Conservation (phyloP, 2,329 filamentous ascomycete species). For the Pseudogymnoascus sp. region DNA sequence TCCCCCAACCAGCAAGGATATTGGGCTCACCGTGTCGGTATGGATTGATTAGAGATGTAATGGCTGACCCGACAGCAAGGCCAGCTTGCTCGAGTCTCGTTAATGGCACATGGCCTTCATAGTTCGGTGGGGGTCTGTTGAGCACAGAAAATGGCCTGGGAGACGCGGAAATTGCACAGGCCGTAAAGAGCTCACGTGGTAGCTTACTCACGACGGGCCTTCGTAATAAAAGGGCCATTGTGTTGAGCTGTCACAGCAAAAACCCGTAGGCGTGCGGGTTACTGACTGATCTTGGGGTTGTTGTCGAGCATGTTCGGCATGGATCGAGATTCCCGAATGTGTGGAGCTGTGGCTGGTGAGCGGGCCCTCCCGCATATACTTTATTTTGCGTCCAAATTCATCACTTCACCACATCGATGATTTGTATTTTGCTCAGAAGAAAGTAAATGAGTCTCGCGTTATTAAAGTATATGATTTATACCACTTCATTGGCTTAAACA, state of each 20-base stretch:
- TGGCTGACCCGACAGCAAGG: constrained; percentile 57
- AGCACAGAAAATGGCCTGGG: constrained; percentile 65
- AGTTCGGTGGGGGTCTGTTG: constrained; percentile 77
- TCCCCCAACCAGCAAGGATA: background rate
- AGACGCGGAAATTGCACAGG: constrained; percentile 20
- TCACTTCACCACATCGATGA: background rate
- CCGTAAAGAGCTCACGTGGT: constrained; percentile 21
- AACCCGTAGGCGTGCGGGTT: background rate
- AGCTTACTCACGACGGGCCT: constrained; percentile 15
- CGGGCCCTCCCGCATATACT: constrained; percentile 6
- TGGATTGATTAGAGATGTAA: constrained; percentile 63
- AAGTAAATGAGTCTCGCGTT: background rate
- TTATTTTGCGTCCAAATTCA: background rate
- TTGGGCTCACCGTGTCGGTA: constrained; percentile 48
- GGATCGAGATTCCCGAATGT: background rate
- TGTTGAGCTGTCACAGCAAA: background rate
- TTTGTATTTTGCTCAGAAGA: background rate
- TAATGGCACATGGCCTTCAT: constrained; percentile 86
- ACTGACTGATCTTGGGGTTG: background rate
- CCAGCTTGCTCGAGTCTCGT: constrained; percentile 67
- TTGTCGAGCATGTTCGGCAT: background rate
- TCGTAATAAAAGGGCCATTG: constrained; percentile 23
- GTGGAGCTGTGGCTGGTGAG: constrained; percentile 9
- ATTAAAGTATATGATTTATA: background rate
- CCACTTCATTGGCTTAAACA: background rate